Evolutionary conservation across 179 eudicot species (phyloP), one percentile per base, ranked within the genome.

Genomic region (Spinacia oleracea): DNA sequence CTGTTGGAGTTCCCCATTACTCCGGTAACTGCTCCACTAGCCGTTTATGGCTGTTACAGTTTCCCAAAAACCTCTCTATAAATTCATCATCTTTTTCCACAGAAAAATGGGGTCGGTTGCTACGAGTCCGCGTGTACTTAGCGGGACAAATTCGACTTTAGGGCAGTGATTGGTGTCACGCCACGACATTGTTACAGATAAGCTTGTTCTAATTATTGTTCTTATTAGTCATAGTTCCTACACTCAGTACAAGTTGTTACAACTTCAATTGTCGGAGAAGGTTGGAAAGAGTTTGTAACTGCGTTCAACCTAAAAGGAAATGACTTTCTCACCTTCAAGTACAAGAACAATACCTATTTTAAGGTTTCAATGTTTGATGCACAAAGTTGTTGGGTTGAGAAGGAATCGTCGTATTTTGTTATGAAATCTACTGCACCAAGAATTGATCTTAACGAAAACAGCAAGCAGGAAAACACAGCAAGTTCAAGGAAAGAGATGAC

Each of bases 321-420:
- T 23, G 72, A 68, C 53, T 18, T 42, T 45, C 51, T 68, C 32
- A 1, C 42, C 20, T 68, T 68, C 53, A 68, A 68, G 27, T 68
- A 68, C 72, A 42, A 68, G 21, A 5, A 68, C 1, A 68, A 68
- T 18, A n/a, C 72, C 1, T 68, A 21, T 10, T 68, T 68, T 68
- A 68, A 68, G 72, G 72, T 68, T 42, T 21, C 53, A 11, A 27
- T 42, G 23, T 38, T 40, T 68, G 72, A 68, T 25, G 18, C 31
- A 27, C 31, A 68, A 25, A 68, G 72, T 43, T 21, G 29, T 68
- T 42, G 72, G 51, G 72, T 68, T 68, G 72, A 68, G 72, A 68
- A 68, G 14, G 72, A 68, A 68, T 68, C 72, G 0, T 68, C 72
- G 2, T 68, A 68, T 68, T 68, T 68, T 40, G 72, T 68, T 11